Evolutionary conservation across 176 grass and related monocot genomes (phyloP).

Genomic region (Eleusine indica): DNA sequence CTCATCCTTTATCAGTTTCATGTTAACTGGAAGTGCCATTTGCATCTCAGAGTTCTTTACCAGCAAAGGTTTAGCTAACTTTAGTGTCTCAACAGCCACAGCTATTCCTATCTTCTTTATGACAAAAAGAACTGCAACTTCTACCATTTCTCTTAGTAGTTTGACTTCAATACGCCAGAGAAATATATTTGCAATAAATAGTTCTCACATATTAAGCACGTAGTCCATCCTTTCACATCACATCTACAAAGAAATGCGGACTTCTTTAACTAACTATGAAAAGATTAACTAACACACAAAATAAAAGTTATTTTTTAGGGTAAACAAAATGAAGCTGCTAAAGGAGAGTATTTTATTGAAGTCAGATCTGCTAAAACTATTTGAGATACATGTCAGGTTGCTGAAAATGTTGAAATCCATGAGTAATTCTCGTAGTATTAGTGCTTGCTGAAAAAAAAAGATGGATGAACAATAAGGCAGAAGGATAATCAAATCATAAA

Average conservation of each 20-base stretch:
- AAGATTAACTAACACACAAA: neutral
- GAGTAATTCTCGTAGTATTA: neutral
- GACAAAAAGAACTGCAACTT: conserved; percentile 31
- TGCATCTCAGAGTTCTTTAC: conserved; percentile 1
- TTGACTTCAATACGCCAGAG: neutral
- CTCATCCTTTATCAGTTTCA: conserved; percentile 37
- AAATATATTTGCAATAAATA: neutral
- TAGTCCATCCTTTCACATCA: neutral
- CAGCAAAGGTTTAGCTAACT: conserved; percentile 18
- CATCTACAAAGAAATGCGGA: neutral
- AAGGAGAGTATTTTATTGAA: neutral
- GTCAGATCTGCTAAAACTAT: neutral
- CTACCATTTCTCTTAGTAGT: conserved; percentile 30
- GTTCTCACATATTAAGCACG: neutral
- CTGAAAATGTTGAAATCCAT: conserved; percentile 1
- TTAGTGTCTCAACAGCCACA: conserved; percentile 24
- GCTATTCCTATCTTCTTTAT: conserved; percentile 35
- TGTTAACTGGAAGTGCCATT: conserved; percentile 12
- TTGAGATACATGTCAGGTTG: neutral
- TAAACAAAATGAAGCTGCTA: neutral
- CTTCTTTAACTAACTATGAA: neutral
- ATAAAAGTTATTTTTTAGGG: neutral
- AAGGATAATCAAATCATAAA: neutral
- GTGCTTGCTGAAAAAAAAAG: neutral
- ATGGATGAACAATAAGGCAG: neutral